phyloP scores from a whole-genome alignment of 1,284 basidiomycete species.

The Cutaneotrichosporon dermatis region DNA sequence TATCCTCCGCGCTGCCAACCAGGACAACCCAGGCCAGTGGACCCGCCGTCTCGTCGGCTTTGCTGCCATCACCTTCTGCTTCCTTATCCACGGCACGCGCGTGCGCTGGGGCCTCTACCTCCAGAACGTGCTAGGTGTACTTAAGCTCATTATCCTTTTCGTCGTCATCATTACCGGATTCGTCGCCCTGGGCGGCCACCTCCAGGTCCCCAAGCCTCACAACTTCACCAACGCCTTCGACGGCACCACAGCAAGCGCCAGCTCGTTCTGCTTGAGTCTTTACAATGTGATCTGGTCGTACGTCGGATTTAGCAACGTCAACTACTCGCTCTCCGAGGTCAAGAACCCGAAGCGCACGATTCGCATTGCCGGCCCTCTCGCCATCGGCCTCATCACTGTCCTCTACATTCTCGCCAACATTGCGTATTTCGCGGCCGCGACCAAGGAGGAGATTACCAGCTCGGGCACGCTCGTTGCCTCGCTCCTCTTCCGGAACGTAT shows the following conservation, averaged over 20 bases:
- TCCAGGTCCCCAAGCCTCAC: constrained; percentile 49
- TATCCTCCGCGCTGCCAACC: constrained; percentile 22
- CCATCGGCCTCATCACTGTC: constrained; percentile 29
- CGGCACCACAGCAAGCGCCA: constrained; percentile 51
- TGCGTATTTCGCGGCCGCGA: constrained; percentile 49
- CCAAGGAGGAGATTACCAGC: constrained; percentile 35
- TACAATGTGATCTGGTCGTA: constrained; percentile 26
- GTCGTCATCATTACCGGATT: constrained; percentile 51
- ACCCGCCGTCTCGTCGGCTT: constrained; percentile 16
- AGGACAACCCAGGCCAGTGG: constrained; percentile 19
- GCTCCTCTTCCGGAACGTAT: constrained; percentile 44
- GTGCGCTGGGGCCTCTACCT: neutral
- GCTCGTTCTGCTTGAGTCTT: constrained; percentile 50
- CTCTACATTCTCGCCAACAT: constrained; percentile 38
- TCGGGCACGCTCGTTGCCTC: constrained; percentile 42
- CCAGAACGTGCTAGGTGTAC: neutral
- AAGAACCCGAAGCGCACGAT: constrained; percentile 38
- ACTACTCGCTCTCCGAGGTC: constrained; percentile 50
- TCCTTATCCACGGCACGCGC: neutral
- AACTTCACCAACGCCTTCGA: constrained; percentile 56
- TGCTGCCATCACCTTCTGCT: neutral
- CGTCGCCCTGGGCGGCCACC: constrained; percentile 52
- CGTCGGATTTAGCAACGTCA: constrained; percentile 51
- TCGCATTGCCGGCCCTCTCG: constrained; percentile 26
- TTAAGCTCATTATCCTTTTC: neutral